Evolutionary conservation across 805 yeast genomes (phyloP), one percentile per base, ranked within the genome.

Genomic region (Metschnikowia henanensis): DNA sequence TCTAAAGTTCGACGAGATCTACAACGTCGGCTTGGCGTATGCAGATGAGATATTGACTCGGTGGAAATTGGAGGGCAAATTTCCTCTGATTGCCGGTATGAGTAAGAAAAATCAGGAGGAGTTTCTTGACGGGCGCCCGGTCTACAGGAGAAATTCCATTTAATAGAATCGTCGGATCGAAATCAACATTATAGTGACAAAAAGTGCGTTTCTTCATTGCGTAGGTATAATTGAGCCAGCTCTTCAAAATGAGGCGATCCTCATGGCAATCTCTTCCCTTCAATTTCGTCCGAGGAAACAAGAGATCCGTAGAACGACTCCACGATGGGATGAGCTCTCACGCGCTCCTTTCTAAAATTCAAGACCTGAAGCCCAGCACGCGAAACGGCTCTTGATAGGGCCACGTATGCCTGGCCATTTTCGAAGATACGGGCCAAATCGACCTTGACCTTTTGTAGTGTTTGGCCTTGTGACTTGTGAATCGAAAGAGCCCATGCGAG

Each of bases 1-100:
- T 66, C 88, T 84, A 12, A 89, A 86, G 61, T 94, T 92, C 61
- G 95, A 87, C 52, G 97, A 91, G 62, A 89, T 94, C 39, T 86
- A 84, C 55, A 70, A 78, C 20, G 91, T 88, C 9, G 98, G 98
- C 2, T 70, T 80, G 9, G 75, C 74, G 3, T 92, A 87, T 60
- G 96, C 92, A 0, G 79, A 77, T 41, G 66, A 67, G 34, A 68
- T 75, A 26, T 62, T 91, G 35, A 71, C 73, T 12, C 71, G 76
- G 26, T 68, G 85, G 68, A 73, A 75, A 35, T 63, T 68, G 2
- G 64, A 73, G 13, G 80, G 81, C 5, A 70, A 75, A 50, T 60
- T 90, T 56, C 88, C 92, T 6, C 58, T 65, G 3, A 77, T 86
- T 30, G 81, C 89, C 2, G 89, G 87, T 0, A 42, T 49, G 37